These are phyloP conservation scores for Agrocybe pediades DNA, from an alignment of 768 basidiomycete genomes.

Conservation along the genomic window DNA sequence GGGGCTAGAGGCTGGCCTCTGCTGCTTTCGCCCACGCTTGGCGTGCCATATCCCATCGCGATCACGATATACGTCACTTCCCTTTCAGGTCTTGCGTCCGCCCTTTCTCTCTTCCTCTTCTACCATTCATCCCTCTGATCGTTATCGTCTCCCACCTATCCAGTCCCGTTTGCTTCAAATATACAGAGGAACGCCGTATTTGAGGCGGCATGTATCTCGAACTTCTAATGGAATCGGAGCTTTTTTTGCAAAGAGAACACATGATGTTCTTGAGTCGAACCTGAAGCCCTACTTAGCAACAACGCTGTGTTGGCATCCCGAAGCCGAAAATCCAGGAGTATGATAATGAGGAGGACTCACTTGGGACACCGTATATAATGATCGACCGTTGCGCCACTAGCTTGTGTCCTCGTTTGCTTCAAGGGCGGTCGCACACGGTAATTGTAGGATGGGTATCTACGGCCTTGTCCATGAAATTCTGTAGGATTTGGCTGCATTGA, in stretches of 20 bases:
- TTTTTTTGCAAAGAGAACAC: background rate
- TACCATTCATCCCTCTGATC: background rate
- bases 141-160: background rate
- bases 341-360: too few species aligned
- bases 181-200: too few species aligned
- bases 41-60: conserved; percentile 20
- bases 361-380: too few species aligned
- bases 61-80: conserved; percentile 32
- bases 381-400: too few species aligned
- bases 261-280: background rate
- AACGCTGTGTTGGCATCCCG: background rate
- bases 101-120: conserved; percentile 6
- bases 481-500: too few species aligned
- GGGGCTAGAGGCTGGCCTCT: conserved; percentile 4
- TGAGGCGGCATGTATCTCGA: too few species aligned
- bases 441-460: too few species aligned
- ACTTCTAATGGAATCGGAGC: background rate
- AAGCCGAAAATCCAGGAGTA: background rate
- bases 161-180: background rate
- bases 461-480: too few species aligned
- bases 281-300: too few species aligned
- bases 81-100: conserved; percentile 27
- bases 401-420: too few species aligned
- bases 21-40: conserved; percentile 7
- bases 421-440: too few species aligned